Evolutionary conservation across 1,139 yeast genomes (phyloP).

Genomic region (Hemisphaericaspora xylofermentans): DNA sequence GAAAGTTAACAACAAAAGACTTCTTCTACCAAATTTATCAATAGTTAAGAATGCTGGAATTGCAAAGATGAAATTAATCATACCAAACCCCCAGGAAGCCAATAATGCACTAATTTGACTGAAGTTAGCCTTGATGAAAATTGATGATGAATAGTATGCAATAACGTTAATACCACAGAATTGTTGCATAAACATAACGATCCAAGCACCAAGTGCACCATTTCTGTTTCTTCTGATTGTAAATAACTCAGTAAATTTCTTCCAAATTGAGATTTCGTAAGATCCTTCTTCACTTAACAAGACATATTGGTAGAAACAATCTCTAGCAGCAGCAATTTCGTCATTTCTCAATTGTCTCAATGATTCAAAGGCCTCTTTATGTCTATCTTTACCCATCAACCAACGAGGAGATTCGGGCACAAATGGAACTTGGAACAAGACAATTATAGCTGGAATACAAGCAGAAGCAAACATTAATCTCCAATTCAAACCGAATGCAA

Average conservation of each 20-base stretch:
- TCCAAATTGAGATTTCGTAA: conserved; percentile 51
- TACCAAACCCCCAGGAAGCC: conserved; percentile 87
- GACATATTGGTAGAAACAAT: conserved; percentile 68
- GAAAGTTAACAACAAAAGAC: conserved; percentile 67
- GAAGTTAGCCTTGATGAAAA: conserved; percentile 69
- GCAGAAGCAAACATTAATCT: conserved; percentile 81
- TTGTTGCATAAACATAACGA: conserved; percentile 89
- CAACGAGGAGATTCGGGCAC: conserved; percentile 83
- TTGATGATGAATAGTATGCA: conserved; percentile 76
- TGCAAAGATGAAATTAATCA: conserved; percentile 78
- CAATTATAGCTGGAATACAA: conserved; percentile 67
- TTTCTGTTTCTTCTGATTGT: conserved; percentile 78
- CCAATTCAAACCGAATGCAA: conserved; percentile 62
- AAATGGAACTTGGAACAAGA: conserved; percentile 64
- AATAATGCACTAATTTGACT: conserved; percentile 59
- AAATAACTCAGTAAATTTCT: conserved; percentile 54
- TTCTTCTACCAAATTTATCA: conserved; percentile 76
- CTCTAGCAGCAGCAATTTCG: conserved; percentile 69
- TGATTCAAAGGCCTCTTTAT: conserved; percentile 55
- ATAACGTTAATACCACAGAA: conserved; percentile 90
- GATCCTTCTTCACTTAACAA: conserved; percentile 66
- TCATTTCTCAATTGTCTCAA: conserved; percentile 49
- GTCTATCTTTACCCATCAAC: conserved; percentile 68
- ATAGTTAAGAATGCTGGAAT: conserved; percentile 82
- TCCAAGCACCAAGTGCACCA: conserved; percentile 77